Conservation (phyloP, 805 yeast species). For the Millerago galiae region DNA sequence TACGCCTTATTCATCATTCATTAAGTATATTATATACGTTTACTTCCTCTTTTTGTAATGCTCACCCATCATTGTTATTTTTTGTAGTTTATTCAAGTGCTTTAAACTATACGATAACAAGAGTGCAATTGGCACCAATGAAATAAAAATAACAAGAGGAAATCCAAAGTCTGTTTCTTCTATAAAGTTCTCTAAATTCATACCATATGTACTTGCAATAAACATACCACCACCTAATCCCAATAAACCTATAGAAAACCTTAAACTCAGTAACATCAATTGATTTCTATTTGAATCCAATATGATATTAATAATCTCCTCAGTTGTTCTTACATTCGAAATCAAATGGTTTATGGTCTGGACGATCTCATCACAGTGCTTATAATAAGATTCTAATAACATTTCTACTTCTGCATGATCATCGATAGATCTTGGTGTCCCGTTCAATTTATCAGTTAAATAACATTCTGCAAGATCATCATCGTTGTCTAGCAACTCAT, state of each 20-base stretch:
- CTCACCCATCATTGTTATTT: conserved; percentile 61
- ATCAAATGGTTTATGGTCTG: conserved; percentile 76
- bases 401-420: conserved; percentile 88
- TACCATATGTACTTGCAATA: conserved; percentile 85
- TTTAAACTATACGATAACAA: conserved; percentile 50
- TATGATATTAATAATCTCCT: conserved; percentile 89
- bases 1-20: not conserved
- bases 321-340: conserved; percentile 85
- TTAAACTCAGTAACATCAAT: conserved; percentile 78
- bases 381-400: conserved; percentile 83
- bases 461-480: conserved; percentile 80
- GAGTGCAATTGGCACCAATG: conserved; percentile 36
- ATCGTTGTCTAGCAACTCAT: conserved; percentile 81
- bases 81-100: conserved; percentile 59
- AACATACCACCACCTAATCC: conserved; percentile 78
- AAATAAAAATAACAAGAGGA: conserved; percentile 34
- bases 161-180: conserved; percentile 80
- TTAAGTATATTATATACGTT: not conserved
- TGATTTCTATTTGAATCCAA: conserved; percentile 92
- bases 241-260: conserved; percentile 76
- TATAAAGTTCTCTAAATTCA: conserved; percentile 89
- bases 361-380: conserved; percentile 89
- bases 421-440: conserved; percentile 43
- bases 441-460: conserved; percentile 51
- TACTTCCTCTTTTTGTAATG: conserved; percentile 11